Evolutionary conservation across 352 stramenopile species (phyloP), one percentile per base, ranked within the genome.

Genomic region (Phytophthora rubi): DNA sequence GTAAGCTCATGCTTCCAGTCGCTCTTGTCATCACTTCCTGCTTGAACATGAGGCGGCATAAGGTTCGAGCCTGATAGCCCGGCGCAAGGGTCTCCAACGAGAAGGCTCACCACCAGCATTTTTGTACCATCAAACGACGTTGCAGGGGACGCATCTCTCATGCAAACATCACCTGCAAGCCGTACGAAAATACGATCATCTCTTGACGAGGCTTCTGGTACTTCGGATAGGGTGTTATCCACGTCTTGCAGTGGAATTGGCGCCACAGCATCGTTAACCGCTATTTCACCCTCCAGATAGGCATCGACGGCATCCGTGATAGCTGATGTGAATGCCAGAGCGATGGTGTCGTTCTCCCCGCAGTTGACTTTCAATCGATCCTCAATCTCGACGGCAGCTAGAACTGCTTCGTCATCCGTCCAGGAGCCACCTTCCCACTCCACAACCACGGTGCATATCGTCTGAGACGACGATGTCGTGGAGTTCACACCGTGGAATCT

Each of bases 171-270:
- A 53, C 48, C 39, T 2, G 37, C 30, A 45, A 77, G 55, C 13
- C 57, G 65, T 35, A 81, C 23, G 47, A 83, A 81, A 45, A 77
- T 3, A 2, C 33, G 70, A n/a, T 53, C 59, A 53, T 61, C 16
- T 5, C 26, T 55, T 30, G 58, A 28, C 37, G 53, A 71, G 45
- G 3, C 48, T 60, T 39, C 57, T 33, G 32, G 30, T 3, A 56
- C n/a, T 15, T 72, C 48, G 26, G 26, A 30, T 5, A 30, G 26
- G 6, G 62, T 21, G 23, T 57, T 39, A 1, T 59, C 47, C 10
- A 45, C 28, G 33, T 70, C 53, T 4, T 56, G 16, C 42, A 79
- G n/a, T 21, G 23, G 32, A 6, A 75, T 60, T 6, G 59, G 45
- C 2, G 55, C 62, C 45, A 62, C 28, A 16, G n/a, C 33, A 54